A percentile compares a stretch with the other conserved stretches of the same genome.
Evolutionary conservation across 768 basidiomycete species (phyloP).

Genomic region (Suillus variegatus): DNA sequence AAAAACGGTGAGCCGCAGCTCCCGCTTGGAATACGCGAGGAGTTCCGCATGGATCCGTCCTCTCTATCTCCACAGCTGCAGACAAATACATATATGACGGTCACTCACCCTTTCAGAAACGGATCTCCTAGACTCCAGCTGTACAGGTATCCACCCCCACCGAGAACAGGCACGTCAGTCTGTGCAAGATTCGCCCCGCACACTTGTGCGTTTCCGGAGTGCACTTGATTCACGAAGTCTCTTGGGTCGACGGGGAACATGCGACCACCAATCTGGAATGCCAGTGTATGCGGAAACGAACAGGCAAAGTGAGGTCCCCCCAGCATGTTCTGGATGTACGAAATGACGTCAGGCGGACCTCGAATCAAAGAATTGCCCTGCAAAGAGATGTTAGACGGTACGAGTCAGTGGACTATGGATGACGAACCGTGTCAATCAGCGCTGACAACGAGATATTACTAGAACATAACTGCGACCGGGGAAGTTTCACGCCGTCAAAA

Average conservation of each 20-base stretch:
- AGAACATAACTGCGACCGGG: slow-evolving; percentile 52
- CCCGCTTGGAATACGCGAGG: neutral
- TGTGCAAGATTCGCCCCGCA: slow-evolving; percentile 58
- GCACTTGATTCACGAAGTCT: slow-evolving; percentile 57
- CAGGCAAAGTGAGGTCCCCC: slow-evolving; percentile 57
- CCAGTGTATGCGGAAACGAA: slow-evolving; percentile 57
- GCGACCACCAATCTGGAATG: slow-evolving; percentile 68
- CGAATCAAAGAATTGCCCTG: slow-evolving; percentile 80
- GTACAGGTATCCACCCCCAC: slow-evolving; percentile 58
- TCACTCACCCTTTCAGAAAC: slow-evolving; percentile 69
- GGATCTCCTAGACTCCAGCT: slow-evolving; percentile 80
- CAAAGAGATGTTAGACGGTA: slow-evolving; percentile 5
- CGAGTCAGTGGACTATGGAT: neutral
- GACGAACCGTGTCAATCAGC: slow-evolving; percentile 66
- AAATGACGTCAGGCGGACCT: slow-evolving; percentile 67
- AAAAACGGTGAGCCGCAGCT: neutral
- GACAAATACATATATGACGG: neutral
- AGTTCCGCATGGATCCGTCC: slow-evolving; percentile 2
- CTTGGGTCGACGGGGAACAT: slow-evolving; percentile 76
- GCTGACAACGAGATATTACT: slow-evolving; percentile 57
- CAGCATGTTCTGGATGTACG: slow-evolving; percentile 43
- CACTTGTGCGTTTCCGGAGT: slow-evolving; percentile 34
- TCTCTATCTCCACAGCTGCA: slow-evolving; percentile 10
- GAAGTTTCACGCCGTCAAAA: slow-evolving; percentile 64
- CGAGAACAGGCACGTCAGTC: slow-evolving; percentile 62